Evolutionary conservation across 2,329 filamentous ascomycete species (phyloP).

Genomic region (Aspergillus spinulosporus): DNA sequence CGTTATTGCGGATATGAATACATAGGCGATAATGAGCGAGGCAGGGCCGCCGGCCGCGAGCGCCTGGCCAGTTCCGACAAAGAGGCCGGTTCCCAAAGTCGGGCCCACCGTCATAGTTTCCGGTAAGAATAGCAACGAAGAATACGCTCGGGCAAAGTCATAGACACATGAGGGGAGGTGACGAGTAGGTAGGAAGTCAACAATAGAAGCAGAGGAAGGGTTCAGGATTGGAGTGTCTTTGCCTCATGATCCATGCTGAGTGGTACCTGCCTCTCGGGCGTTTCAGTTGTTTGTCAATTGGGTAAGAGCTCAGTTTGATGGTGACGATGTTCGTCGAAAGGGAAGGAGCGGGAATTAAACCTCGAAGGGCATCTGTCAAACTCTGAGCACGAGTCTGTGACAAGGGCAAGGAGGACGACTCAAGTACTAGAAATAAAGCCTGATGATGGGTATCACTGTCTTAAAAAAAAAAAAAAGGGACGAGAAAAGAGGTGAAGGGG

Average conservation of each 20-base stretch:
- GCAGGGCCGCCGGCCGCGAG: slow-evolving; percentile 55
- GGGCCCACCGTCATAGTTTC: slow-evolving; percentile 59
- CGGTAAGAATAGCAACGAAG: slow-evolving; percentile 21
- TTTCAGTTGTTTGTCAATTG: not conserved
- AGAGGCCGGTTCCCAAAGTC: slow-evolving; percentile 58
- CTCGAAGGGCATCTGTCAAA: too few species aligned
- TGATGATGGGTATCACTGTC: slow-evolving; percentile 27
- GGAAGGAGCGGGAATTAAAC: not conserved
- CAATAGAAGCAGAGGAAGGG: not conserved
- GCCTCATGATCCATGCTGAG: not conserved
- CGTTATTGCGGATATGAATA: slow-evolving; percentile 49
- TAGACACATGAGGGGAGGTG: not conserved
- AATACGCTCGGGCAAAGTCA: slow-evolving; percentile 6
- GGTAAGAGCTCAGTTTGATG: not conserved
- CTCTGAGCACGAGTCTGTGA: not conserved
- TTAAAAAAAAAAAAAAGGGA: slow-evolving; percentile 14
- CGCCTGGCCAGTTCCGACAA: slow-evolving; percentile 56
- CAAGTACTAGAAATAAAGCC: slow-evolving; percentile 2
- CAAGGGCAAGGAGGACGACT: not conserved
- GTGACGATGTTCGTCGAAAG: not conserved
- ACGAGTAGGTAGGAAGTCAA: not conserved
- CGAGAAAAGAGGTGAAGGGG: not conserved
- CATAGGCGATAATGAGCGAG: slow-evolving; percentile 54
- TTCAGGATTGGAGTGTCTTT: not conserved
- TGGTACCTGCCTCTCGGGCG: not conserved